phyloP scores from a whole-genome alignment of 2,329 filamentous ascomycete species.

The Dactylonectria estremocensis region DNA sequence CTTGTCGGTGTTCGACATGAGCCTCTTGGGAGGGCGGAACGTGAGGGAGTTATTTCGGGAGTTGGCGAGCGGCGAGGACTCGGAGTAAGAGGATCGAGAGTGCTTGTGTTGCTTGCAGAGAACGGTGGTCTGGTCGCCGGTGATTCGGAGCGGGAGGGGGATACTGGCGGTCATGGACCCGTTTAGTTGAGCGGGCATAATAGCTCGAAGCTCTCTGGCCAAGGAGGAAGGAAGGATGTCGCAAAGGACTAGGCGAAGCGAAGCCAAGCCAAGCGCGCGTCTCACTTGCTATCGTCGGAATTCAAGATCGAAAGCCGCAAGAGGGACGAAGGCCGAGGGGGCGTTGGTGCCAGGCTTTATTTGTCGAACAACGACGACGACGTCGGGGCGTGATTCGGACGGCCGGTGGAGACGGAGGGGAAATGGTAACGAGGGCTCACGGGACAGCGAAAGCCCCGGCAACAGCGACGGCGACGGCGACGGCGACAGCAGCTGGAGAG shows the following conservation, averaged over 20 bases:
- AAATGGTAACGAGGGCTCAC: conserved; percentile 40
- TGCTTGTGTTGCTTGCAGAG: conserved; percentile 69
- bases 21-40: conserved; percentile 73
- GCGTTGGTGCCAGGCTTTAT: conserved; percentile 38
- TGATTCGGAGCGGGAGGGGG: conserved; percentile 58
- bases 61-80: conserved; percentile 67
- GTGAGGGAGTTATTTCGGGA: conserved; percentile 73
- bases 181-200: conserved; percentile 59
- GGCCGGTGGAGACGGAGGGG: conserved; percentile 39
- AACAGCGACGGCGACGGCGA: too few species aligned
- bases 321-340: conserved; percentile 22
- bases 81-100: conserved; percentile 74
- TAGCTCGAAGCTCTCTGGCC: conserved; percentile 46
- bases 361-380: conserved; percentile 42
- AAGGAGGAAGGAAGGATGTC: conserved; percentile 38
- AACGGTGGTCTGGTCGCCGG: conserved; percentile 54
- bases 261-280: conserved; percentile 20
- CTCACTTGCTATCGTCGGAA: conserved; percentile 31
- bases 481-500: too few species aligned
- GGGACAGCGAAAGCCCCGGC: conserved; percentile 22
- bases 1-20: conserved; percentile 76
- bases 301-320: conserved; percentile 32
- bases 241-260: conserved; percentile 27
- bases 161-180: conserved; percentile 56
- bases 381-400: conserved; percentile 45